Base-by-base conservation (phyloP, 2,329 filamentous ascomycete genomes). In the Penicillium sclerotigenum region DNA sequence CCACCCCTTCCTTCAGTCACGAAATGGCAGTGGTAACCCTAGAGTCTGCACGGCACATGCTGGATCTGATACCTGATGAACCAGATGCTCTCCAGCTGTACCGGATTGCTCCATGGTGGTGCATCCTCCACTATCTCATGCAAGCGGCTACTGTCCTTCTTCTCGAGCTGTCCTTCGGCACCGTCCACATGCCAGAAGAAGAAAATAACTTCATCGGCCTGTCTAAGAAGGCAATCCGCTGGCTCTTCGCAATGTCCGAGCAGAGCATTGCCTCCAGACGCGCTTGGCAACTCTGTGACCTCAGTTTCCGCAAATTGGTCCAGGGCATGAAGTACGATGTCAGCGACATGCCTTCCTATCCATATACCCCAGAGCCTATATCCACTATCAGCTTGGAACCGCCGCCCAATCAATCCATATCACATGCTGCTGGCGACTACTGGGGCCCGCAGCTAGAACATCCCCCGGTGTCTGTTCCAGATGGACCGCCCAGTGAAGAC, bases 161-260 rank as follows among this genome's bases (percentile, higher is more conserved):
- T 47, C 71, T 79, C n/a, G 77, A 79, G 61, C 65, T 79, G 6
- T 74, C 76, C 13, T 78, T 78, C 47, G 71, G 73, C 22, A 69
- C 66, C 43, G 71, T 77, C n/a, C 77, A 78, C 59, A 72, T 73
- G 61, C 76, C 77, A 6, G 67, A 73, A 13, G 68, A 73, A 28
- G 75, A 76, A 45, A 62, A 63, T 6, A 62, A 63, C 9, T 72
- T 75, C n/a, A 56, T 79, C 6, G 45, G 58, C 1, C 58, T 71
- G 1, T 59, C 73, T 11, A 79, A 78, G 55, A 78, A 78, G 56
- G 72, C 69, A 9, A 67, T 75, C 20, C 68, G 71, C 31, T 79
- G 77, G 77, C 70, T 79, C 13, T 71, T 73, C 50, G 65, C 71
- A 29, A 73, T 79, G 67, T 70, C 74, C 3, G 65, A 73, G 45